phyloP scores from a whole-genome alignment of 371 early-diverging fungal species.

The Mortierella sp. region DNA sequence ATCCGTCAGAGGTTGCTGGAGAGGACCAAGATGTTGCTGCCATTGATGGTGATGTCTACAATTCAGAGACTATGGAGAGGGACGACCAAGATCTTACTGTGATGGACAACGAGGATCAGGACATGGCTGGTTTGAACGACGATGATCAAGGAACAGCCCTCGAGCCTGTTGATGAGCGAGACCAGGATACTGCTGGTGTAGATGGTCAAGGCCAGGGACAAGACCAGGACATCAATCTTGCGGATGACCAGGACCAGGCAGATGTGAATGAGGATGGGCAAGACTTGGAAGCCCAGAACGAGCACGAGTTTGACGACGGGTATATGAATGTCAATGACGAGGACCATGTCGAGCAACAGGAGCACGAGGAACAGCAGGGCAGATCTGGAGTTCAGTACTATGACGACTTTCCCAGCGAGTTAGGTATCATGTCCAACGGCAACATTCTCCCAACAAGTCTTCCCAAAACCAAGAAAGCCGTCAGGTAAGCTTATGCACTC shows the following conservation, averaged over 20 bases:
- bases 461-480: constrained; percentile 22
- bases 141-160: neutral
- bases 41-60: neutral
- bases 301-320: constrained; percentile 32
- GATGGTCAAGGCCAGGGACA: no score
- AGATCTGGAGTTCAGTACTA: constrained; percentile 23
- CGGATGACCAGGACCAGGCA: neutral
- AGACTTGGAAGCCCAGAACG: constrained; percentile 4
- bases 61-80: neutral
- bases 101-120: neutral
- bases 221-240: neutral
- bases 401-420: constrained; percentile 52
- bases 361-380: constrained; percentile 33
- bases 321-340: constrained; percentile 39
- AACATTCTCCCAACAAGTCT: constrained; percentile 27
- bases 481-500: constrained; percentile 11
- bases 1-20: no score
- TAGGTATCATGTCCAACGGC: constrained; percentile 56
- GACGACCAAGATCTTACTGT: neutral
- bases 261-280: neutral
- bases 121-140: neutral
- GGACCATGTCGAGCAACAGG: constrained; percentile 39
- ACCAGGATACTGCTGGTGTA: neutral
- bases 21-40: neutral
- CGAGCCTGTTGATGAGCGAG: neutral